These are phyloP conservation scores for Tieghemiomyces parasiticus DNA, from an alignment of 192 early-diverging fungal genomes.

Conservation along the genomic window DNA sequence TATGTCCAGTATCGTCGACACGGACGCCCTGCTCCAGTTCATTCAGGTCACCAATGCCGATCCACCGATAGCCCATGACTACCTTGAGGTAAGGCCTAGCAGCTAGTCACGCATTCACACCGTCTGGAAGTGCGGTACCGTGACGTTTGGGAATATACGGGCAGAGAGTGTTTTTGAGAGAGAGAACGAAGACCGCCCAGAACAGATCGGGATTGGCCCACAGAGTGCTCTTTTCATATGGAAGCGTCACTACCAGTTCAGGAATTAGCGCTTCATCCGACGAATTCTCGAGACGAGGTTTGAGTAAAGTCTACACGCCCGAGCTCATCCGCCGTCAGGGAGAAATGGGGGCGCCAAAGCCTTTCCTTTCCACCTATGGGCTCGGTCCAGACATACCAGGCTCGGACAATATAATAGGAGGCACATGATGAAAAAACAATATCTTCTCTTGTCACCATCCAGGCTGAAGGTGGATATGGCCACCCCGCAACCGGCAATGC, in stretches of 20 bases:
- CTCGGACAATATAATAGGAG: too few species aligned
- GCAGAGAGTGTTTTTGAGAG: neutral
- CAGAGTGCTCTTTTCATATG: neutral
- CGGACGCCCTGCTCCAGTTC: slow-evolving; percentile 10
- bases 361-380: too few species aligned
- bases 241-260: neutral
- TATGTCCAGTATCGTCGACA: slow-evolving; percentile 8
- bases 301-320: too few species aligned
- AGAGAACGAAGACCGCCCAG: neutral
- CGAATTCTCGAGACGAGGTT: too few species aligned
- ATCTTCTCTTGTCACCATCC: too few species aligned
- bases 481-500: too few species aligned
- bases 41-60: slow-evolving; percentile 11
- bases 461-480: too few species aligned
- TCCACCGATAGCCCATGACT: slow-evolving; percentile 1
- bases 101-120: neutral
- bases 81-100: slow-evolving; percentile 6
- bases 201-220: neutral
- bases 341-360: too few species aligned
- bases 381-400: too few species aligned
- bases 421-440: too few species aligned
- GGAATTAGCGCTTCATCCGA: neutral
- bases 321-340: too few species aligned
- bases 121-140: neutral
- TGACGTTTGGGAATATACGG: neutral